These are phyloP conservation scores for Fusarium sambucinum DNA, from an alignment of 2,329 filamentous ascomycete genomes.

Conservation along the genomic window DNA sequence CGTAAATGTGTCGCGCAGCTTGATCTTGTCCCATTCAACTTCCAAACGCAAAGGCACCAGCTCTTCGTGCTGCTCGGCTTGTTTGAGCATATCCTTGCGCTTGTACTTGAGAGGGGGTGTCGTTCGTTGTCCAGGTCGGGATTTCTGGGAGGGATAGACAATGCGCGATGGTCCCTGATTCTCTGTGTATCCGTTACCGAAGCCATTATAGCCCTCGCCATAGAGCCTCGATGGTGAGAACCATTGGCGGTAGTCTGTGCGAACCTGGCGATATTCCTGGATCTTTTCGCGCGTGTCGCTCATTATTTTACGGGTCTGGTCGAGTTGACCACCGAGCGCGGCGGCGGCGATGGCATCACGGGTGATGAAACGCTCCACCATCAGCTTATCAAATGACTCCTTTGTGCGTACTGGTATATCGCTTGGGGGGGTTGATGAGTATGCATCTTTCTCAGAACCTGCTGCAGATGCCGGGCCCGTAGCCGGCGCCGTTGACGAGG, in stretches of 20 bases:
- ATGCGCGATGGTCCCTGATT: constrained; percentile 74
- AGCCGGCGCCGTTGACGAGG: constrained; percentile 52
- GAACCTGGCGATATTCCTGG: constrained; percentile 75
- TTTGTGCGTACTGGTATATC: constrained; percentile 64
- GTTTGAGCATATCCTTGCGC: constrained; percentile 83
- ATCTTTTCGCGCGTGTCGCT: constrained; percentile 74
- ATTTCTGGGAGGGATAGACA: constrained; percentile 83
- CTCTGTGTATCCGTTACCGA: constrained; percentile 88
- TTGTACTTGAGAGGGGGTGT: constrained; percentile 79
- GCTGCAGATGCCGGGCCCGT: constrained; percentile 52
- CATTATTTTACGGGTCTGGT: constrained; percentile 68
- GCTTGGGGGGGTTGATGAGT: constrained; percentile 35
- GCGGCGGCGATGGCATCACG: constrained; percentile 68
- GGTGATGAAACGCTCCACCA: constrained; percentile 66
- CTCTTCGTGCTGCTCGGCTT: constrained; percentile 92
- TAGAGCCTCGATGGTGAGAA: constrained; percentile 70
- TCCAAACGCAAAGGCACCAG: constrained; percentile 91
- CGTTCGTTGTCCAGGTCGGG: constrained; percentile 80
- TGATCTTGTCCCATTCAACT: constrained; percentile 95
- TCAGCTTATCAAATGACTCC: constrained; percentile 65
- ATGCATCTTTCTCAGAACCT: constrained; percentile 49
- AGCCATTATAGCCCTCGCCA: constrained; percentile 86
- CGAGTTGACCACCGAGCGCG: constrained; percentile 63
- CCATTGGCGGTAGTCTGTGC: constrained; percentile 65
- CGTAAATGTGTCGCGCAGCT: constrained; percentile 95